These are phyloP conservation scores for Geotrichum bryndzae DNA, from an alignment of 1,139 yeast species.

Conservation along the genomic window DNA sequence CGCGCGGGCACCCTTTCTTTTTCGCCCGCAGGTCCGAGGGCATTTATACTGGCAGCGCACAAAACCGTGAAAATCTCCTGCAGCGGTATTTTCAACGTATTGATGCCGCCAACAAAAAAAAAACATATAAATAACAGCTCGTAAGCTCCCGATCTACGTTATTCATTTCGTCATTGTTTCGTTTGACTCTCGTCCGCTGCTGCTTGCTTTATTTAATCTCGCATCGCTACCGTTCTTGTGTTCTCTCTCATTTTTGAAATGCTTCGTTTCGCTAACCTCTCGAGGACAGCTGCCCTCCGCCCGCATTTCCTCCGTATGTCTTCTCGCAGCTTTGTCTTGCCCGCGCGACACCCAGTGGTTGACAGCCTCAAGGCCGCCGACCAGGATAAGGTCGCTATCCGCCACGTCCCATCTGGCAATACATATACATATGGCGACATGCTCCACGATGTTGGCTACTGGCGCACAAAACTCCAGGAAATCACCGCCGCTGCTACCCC, in stretches of 20 bases:
- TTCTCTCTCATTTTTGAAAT: background rate
- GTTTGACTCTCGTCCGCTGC: background rate
- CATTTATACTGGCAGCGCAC: background rate
- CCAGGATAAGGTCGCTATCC: constrained; percentile 29
- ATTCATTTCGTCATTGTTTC: background rate
- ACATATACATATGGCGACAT: constrained; percentile 31
- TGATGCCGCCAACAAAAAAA: background rate
- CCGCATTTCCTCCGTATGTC: background rate
- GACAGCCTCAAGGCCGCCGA: constrained; percentile 10
- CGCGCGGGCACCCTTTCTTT: background rate
- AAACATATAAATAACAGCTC: background rate
- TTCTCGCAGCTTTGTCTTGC: constrained; percentile 10
- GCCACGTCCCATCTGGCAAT: constrained; percentile 34
- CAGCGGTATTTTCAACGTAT: background rate
- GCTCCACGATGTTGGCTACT: constrained; percentile 28
- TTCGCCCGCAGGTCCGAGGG: background rate
- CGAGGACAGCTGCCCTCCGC: background rate
- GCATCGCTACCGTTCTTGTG: background rate
- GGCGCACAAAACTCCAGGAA: constrained; percentile 25
- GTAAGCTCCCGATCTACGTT: background rate
- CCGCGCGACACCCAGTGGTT: constrained; percentile 17
- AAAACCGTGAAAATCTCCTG: background rate
- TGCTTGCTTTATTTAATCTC: background rate
- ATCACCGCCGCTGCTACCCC: background rate
- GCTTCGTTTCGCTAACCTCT: background rate